Evolutionary conservation across 2,329 filamentous ascomycete species (phyloP).

Genomic region (Diaporthe humulicola): DNA sequence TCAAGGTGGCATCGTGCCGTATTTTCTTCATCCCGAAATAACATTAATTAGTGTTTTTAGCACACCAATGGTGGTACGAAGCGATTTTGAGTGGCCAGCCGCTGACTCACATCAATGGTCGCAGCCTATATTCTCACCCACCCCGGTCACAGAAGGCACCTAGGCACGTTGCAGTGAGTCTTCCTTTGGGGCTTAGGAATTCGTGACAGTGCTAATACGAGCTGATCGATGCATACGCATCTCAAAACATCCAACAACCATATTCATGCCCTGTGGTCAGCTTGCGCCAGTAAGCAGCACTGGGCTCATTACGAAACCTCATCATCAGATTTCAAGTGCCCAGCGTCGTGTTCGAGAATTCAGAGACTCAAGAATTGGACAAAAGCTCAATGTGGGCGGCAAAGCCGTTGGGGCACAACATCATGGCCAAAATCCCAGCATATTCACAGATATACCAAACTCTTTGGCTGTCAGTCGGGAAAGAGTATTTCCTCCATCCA

Average conservation of each 20-base stretch:
- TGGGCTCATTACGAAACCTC: neutral
- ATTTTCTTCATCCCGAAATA: neutral
- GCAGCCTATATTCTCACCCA: neutral
- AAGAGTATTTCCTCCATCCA: too few relatives aligned
- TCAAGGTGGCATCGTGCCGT: neutral
- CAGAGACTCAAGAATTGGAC: neutral
- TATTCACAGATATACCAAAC: neutral
- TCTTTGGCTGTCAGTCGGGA: too few relatives aligned
- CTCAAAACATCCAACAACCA: neutral
- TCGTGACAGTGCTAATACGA: neutral
- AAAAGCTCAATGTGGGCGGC: neutral
- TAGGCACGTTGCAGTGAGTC: neutral
- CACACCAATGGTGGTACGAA: neutral
- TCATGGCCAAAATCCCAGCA: neutral
- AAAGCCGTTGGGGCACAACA: neutral
- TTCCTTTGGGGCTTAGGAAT: constrained; percentile 12
- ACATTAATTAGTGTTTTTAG: neutral
- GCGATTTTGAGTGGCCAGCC: neutral
- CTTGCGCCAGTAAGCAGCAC: neutral
- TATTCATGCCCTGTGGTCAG: neutral
- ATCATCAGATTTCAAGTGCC: neutral
- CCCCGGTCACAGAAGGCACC: neutral
- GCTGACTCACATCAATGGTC: constrained; percentile 5
- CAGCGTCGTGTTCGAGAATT: neutral
- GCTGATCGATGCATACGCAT: neutral